These are phyloP conservation scores for Saccharata proteae DNA, from an alignment of 2,329 filamentous ascomycete genomes.

Conservation along the genomic window DNA sequence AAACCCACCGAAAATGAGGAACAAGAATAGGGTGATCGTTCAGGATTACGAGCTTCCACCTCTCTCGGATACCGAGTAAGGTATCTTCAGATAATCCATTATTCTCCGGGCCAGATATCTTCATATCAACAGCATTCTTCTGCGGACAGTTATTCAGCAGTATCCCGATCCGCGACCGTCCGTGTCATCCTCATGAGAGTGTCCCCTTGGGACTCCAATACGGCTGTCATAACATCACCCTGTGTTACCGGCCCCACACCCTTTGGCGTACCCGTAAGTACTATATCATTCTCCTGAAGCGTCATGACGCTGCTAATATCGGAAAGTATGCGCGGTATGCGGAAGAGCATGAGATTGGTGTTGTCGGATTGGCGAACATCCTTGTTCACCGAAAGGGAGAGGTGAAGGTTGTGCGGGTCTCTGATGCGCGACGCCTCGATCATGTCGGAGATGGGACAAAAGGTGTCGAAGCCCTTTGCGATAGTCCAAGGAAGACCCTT, in stretches of 20 bases:
- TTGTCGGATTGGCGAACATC: conserved; percentile 70
- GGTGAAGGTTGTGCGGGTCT: conserved; percentile 77
- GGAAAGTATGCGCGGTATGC: conserved; percentile 72
- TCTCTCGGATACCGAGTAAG: background rate
- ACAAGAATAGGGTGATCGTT: background rate
- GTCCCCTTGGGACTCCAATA: no score
- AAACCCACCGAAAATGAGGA: background rate
- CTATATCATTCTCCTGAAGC: conserved; percentile 78
- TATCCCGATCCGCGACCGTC: no score
- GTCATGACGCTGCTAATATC: conserved; percentile 96
- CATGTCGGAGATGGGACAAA: conserved; percentile 72
- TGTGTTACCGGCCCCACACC: conserved; percentile 78
- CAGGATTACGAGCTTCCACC: background rate
- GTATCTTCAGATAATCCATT: no score
- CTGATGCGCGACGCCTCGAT: conserved; percentile 71
- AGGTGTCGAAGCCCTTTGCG: conserved; percentile 96
- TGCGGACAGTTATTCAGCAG: no score
- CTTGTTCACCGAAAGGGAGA: conserved; percentile 77
- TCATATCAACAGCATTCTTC: no score
- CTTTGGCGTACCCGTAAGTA: conserved; percentile 95
- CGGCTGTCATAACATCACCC: conserved; percentile 79
- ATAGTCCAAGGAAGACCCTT: conserved; percentile 95
- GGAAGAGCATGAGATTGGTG: conserved; percentile 89
- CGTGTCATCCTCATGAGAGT: no score
- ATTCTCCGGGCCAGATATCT: no score